Percentiles rank a stretch among this genome's conserved stretches.
These are phyloP conservation scores for Brasilioporus rufonigricans DNA, from an alignment of 768 basidiomycete species.

Conservation along the genomic window DNA sequence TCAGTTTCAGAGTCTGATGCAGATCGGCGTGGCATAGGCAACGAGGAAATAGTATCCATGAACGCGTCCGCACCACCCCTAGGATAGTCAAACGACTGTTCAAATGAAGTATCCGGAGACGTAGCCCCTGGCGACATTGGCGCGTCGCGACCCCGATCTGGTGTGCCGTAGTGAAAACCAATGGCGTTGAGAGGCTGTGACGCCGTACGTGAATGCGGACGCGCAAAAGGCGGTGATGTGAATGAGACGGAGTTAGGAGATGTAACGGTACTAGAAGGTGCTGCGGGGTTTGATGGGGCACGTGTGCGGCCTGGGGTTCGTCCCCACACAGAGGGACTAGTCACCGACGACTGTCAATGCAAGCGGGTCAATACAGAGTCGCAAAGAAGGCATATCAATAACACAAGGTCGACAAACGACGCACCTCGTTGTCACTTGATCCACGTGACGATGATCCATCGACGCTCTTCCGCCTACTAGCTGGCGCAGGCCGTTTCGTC, in stretches of 20 bases:
- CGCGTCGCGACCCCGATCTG: constrained; percentile 35
- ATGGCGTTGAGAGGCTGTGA: constrained; percentile 44
- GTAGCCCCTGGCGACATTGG: constrained; percentile 29
- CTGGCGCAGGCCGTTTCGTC: constrained; percentile 66
- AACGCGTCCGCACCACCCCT: constrained; percentile 38
- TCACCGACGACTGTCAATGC: constrained; percentile 30
- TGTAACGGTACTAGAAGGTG: constrained; percentile 29
- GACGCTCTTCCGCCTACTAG: constrained; percentile 68
- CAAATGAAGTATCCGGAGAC: constrained; percentile 36
- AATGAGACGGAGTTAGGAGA: constrained; percentile 43
- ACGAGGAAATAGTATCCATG: constrained; percentile 46
- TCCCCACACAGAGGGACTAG: constrained; percentile 44
- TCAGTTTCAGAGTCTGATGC: constrained; percentile 46
- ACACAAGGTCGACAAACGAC: constrained; percentile 14
- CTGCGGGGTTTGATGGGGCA: constrained; percentile 69
- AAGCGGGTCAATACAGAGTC: constrained; percentile 10
- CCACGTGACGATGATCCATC: constrained; percentile 49
- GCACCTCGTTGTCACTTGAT: constrained; percentile 73
- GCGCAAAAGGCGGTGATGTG: constrained; percentile 47
- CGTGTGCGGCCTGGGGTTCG: constrained; percentile 50
- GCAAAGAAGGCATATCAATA: not conserved
- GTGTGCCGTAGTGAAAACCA: constrained; percentile 43
- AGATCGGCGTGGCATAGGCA: constrained; percentile 55
- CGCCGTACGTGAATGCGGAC: constrained; percentile 65
- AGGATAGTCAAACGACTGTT: constrained; percentile 39